phyloP scores from a whole-genome alignment of 2,329 filamentous ascomycete genomes.

The Metarhizium guizhouense region DNA sequence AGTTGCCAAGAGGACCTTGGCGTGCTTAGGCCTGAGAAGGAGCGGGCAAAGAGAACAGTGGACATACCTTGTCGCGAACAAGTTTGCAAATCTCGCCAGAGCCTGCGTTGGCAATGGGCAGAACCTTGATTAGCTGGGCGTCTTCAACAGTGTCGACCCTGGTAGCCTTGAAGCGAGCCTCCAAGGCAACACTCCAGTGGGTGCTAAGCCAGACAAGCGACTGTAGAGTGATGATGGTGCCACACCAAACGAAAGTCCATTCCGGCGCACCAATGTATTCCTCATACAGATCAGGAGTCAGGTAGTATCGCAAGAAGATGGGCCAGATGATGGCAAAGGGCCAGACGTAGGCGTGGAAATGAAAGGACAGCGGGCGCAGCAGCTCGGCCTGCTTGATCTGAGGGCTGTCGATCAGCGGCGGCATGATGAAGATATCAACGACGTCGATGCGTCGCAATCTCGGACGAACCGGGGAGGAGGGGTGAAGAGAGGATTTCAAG shows the following conservation, averaged over 20 bases:
- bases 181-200: conserved; percentile 90
- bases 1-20: too few relatives aligned
- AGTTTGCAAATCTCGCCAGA: conserved; percentile 80
- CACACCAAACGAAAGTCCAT: conserved; percentile 96
- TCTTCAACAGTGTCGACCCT: conserved; percentile 60
- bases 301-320: conserved; percentile 79
- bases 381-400: conserved; percentile 85
- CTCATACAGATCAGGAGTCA: conserved; percentile 75
- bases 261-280: conserved; percentile 87
- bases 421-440: conserved; percentile 35
- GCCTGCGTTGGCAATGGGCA: conserved; percentile 83
- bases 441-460: conserved; percentile 1
- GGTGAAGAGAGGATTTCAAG: not conserved
- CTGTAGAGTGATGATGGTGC: conserved; percentile 79
- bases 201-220: conserved; percentile 90
- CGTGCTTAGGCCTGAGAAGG: too few relatives aligned
- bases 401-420: conserved; percentile 80
- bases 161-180: conserved; percentile 71
- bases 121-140: conserved; percentile 83
- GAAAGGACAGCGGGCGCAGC: conserved; percentile 73
- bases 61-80: conserved; percentile 57
- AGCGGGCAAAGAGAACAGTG: not conserved
- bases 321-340: conserved; percentile 91
- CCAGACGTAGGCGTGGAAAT: conserved; percentile 84
- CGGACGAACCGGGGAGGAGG: not conserved